A percentile compares a stretch with the other conserved stretches of the same genome.
These are phyloP conservation scores for Chaetomium sp. DNA, from an alignment of 2,329 filamentous ascomycete genomes.

Conservation along the genomic window DNA sequence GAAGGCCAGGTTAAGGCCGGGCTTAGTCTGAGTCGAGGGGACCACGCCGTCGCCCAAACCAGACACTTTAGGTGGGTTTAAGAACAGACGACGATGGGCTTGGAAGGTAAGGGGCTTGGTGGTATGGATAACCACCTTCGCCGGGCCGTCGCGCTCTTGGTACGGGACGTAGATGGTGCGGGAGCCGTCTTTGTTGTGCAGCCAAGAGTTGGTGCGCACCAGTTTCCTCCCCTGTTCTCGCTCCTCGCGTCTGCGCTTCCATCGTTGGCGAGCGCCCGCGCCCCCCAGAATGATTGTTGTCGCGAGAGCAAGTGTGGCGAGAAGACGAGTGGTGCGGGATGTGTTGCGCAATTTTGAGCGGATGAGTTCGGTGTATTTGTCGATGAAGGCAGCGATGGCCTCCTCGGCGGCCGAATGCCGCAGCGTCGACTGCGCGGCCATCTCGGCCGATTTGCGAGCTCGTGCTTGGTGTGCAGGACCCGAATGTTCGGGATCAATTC, in stretches of 20 bases:
- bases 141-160: constrained; percentile 70
- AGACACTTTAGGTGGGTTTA: constrained; percentile 81
- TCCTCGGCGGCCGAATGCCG: constrained; percentile 59
- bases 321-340: constrained; percentile 63
- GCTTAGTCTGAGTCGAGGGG: constrained; percentile 84
- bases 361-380: constrained; percentile 51
- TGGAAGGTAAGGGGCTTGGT: constrained; percentile 94
- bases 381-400: constrained; percentile 57
- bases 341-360: constrained; percentile 53
- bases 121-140: constrained; percentile 83
- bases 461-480: constrained; percentile 7
- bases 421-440: constrained; percentile 86
- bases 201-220: constrained; percentile 82
- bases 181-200: constrained; percentile 90
- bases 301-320: constrained; percentile 69
- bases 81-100: constrained; percentile 85
- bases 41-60: constrained; percentile 68
- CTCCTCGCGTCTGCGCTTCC: constrained; percentile 66
- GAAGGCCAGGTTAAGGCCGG: constrained; percentile 90
- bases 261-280: constrained; percentile 74
- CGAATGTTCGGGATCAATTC: constrained; percentile 13
- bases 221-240: constrained; percentile 76
- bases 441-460: constrained; percentile 31
- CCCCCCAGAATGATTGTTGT: constrained; percentile 72
- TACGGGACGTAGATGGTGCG: constrained; percentile 94